phyloP scores from a whole-genome alignment of 2,329 filamentous ascomycete species.

The Aspergillus sp. region DNA sequence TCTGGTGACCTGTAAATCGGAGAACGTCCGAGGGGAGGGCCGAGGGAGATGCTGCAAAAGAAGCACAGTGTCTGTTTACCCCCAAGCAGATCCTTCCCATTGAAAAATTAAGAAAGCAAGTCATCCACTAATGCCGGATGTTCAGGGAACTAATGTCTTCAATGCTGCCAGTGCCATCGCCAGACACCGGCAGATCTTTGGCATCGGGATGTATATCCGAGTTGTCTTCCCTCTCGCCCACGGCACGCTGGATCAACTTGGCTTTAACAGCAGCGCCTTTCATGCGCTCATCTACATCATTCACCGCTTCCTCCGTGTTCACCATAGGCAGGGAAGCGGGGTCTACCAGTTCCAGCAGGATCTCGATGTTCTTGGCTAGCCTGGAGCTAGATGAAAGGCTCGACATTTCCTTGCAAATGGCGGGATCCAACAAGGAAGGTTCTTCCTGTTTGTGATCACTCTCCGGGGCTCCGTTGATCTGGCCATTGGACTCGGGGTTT shows the following conservation, averaged over 20 bases:
- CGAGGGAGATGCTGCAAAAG: neutral
- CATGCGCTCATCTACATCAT: constrained; percentile 85
- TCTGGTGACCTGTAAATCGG: neutral
- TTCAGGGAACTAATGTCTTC: constrained; percentile 50
- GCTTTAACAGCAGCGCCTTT: constrained; percentile 81
- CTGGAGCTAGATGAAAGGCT: constrained; percentile 60
- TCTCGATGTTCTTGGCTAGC: constrained; percentile 73
- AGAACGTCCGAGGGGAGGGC: constrained; percentile 2
- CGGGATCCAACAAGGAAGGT: constrained; percentile 28
- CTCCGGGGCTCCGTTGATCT: neutral
- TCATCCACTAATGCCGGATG: constrained; percentile 36
- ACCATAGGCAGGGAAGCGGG: constrained; percentile 73
- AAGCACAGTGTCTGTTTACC: neutral
- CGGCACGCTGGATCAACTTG: constrained; percentile 78
- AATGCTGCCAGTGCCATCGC: constrained; percentile 47
- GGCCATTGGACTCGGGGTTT: constrained; percentile 4
- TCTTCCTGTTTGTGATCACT: constrained; percentile 17
- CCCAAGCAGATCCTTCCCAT: neutral
- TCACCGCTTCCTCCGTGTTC: constrained; percentile 86
- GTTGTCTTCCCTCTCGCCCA: constrained; percentile 50
- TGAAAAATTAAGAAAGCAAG: neutral
- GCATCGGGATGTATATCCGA: constrained; percentile 30
- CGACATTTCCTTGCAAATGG: constrained; percentile 45
- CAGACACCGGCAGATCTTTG: constrained; percentile 31
- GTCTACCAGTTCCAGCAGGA: constrained; percentile 76